Percentiles rank a stretch among this genome's conserved stretches.
These are phyloP conservation scores for Fusarium sp. DNA, from an alignment of 2,329 filamentous ascomycete species.

Conservation along the genomic window DNA sequence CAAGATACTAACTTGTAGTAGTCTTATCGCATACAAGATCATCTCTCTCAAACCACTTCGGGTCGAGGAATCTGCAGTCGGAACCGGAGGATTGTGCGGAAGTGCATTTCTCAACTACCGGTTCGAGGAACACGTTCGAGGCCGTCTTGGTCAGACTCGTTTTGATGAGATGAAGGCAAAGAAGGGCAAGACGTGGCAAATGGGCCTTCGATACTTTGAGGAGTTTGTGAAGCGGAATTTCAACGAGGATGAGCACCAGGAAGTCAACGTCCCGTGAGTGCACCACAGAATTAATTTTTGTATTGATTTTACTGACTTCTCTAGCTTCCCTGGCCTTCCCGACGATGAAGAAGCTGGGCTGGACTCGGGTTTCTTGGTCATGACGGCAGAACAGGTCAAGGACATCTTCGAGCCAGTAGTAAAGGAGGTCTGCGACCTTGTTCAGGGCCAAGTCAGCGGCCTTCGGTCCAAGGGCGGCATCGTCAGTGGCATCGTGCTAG, in stretches of 20 bases:
- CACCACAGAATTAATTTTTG: rapidly evolving
- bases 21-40: conserved; percentile 83
- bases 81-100: conserved; percentile 80
- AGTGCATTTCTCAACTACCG: conserved; percentile 84
- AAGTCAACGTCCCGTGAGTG: conserved; percentile 78
- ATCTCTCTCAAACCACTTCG: conserved; percentile 76
- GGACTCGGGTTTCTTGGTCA: conserved; percentile 80
- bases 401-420: conserved; percentile 81
- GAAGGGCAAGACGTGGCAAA: conserved; percentile 83
- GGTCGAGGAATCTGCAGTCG: conserved; percentile 82
- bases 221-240: conserved; percentile 89
- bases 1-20: conserved; percentile 45
- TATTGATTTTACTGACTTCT: conserved; percentile 6
- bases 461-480: conserved; percentile 70
- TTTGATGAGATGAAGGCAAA: conserved; percentile 82
- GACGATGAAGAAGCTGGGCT: conserved; percentile 80
- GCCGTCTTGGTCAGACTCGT: conserved; percentile 71
- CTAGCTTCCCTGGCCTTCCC: conserved; percentile 75
- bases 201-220: conserved; percentile 82
- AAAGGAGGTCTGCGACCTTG: conserved; percentile 74
- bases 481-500: conserved; percentile 80
- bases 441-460: conserved; percentile 73
- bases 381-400: conserved; percentile 76
- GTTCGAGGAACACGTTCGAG: conserved; percentile 80
- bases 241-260: conserved; percentile 79